These are phyloP conservation scores for Penicillium pulvis DNA, from an alignment of 495 filamentous ascomycete genomes.

Conservation along the genomic window DNA sequence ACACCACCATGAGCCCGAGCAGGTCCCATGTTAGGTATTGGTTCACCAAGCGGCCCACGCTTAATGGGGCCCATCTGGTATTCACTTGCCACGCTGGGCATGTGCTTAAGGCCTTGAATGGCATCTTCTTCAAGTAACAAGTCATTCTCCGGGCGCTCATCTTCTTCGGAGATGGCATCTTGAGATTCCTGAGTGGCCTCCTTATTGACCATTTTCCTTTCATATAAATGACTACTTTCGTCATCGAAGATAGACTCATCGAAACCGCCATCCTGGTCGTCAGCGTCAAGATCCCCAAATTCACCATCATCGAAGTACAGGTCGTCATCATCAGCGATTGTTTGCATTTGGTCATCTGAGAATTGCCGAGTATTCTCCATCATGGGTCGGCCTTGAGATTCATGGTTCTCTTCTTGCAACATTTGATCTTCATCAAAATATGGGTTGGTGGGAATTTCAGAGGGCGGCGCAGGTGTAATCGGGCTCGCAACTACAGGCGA, in stretches of 20 bases:
- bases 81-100: conserved; percentile 47
- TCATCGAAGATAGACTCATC: conserved; percentile 82
- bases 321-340: conserved; percentile 55
- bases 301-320: conserved; percentile 83
- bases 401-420: background rate
- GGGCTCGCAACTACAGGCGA: conserved; percentile 45
- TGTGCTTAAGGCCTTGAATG: conserved; percentile 34
- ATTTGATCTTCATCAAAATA: background rate
- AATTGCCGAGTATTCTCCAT: background rate
- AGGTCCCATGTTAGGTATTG: conserved; percentile 32
- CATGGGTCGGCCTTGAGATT: background rate
- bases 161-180: conserved; percentile 13
- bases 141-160: conserved; percentile 14
- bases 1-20: conserved; percentile 42
- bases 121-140: conserved; percentile 20
- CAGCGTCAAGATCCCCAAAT: conserved; percentile 55
- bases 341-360: background rate
- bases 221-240: conserved; percentile 55
- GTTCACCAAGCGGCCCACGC: conserved; percentile 32
- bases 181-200: conserved; percentile 14
- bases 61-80: conserved; percentile 28
- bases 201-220: conserved; percentile 32
- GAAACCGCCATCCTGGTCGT: conserved; percentile 59
- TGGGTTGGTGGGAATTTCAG: conserved; percentile 8
- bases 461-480: conserved; percentile 22